Evolutionary conservation across 192 early-diverging fungal genomes (phyloP), one percentile per base, ranked within the genome.

Genomic region (Mortierella antarctica): DNA sequence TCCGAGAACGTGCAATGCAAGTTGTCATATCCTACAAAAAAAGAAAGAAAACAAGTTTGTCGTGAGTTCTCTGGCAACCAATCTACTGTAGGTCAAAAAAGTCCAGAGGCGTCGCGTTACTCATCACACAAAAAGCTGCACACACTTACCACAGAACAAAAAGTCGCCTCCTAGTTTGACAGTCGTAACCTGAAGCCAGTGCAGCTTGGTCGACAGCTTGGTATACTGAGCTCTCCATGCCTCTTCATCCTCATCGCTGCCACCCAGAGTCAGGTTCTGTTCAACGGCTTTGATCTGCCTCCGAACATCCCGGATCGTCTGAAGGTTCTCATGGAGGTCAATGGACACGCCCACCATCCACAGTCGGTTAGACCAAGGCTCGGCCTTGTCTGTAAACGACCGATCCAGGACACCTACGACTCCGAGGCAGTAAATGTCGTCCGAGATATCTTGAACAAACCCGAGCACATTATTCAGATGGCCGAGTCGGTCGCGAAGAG

Each of bases 281-380:
- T 85, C 84, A 23, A 82, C 40, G 2, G 70, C 73, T 18, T 69
- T 60, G 54, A 69, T 67, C 42, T 82, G 67, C 48, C 71, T 62
- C 61, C 51, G 65, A 11, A 85, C 56, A 61, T 77, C 75, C 18
- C 63, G 51, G 44, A 84, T 72, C 14, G 72, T 83, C 40, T 76
- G 81, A 17, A 89, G n/a, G 47, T 82, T 83, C 61, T 89, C 86
- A 40, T 90, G 73, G 0, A 92, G 49, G 76, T 95, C 94, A 62
- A 93, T 76, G 55, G 87, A 84, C 47, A 95, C 94, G 39, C 82
- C 85, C 7, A 89, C 49, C 82, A 90, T 92, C 94, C 94, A 95
- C 39, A 89, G 80, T 55, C 87, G 83, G 64, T 90, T 89, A 31
- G 92, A 89, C 55, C 88, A 77, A 7, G 86, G 86, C 23, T 92